Percentiles rank a stretch among this genome's conserved stretches.
These are phyloP conservation scores for Salicornia ramosissima DNA, from an alignment of 148 eudicot genomes.

Conservation along the genomic window DNA sequence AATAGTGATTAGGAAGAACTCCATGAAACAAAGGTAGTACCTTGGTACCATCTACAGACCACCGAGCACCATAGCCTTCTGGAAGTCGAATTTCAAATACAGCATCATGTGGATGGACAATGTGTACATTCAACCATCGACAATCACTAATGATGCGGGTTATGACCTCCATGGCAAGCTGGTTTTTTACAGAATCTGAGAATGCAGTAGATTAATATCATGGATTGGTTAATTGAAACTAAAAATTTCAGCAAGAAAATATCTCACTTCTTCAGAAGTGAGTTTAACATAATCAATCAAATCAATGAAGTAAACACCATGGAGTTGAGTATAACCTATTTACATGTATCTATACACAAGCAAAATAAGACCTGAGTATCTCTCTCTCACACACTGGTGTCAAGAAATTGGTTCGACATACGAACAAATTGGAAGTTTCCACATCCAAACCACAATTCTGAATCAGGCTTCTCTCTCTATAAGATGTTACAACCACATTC, in stretches of 20 bases:
- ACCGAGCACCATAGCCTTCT: slow-evolving; percentile 87
- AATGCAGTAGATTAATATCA: slow-evolving; percentile 10
- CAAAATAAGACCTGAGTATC: not conserved
- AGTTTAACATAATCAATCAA: not conserved
- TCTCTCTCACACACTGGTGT: not conserved
- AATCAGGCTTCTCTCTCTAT: not conserved
- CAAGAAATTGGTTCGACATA: not conserved
- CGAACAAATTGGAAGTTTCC: not conserved
- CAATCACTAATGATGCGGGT: slow-evolving; percentile 36
- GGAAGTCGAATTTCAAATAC: slow-evolving; percentile 69
- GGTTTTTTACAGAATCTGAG: slow-evolving; percentile 65
- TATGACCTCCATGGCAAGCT: slow-evolving; percentile 49
- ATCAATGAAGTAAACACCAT: no score
- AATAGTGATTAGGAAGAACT: not conserved
- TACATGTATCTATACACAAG: not conserved
- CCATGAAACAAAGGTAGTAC: slow-evolving; percentile 27
- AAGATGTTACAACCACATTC: not conserved
- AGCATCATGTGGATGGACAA: slow-evolving; percentile 66
- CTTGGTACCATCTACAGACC: slow-evolving; percentile 74
- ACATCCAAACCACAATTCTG: not conserved
- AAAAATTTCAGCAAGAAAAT: not conserved
- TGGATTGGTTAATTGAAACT: slow-evolving; percentile 1
- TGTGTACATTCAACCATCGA: slow-evolving; percentile 74
- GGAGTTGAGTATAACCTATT: not conserved
- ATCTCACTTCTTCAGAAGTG: not conserved